Evolutionary conservation across 1,284 basidiomycete species (phyloP).

Genomic region (Ceratobasidium papillatum): DNA sequence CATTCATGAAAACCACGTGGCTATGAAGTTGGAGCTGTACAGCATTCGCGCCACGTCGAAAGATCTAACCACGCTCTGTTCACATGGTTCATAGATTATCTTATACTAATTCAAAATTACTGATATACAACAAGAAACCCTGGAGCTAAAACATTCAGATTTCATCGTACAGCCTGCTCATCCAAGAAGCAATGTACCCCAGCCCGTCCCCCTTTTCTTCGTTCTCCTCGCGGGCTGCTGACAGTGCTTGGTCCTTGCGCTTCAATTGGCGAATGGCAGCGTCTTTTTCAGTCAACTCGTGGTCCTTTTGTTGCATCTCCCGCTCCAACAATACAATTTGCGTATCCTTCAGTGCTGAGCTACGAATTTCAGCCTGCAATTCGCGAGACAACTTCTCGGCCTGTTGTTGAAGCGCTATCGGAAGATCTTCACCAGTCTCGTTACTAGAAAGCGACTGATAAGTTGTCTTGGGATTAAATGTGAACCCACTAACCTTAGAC

Average conservation of each 20-base stretch:
- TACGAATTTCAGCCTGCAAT: neutral
- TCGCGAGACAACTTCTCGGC: neutral
- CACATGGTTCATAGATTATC: no score
- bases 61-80: no score
- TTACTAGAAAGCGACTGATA: conserved; percentile 10
- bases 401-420: neutral
- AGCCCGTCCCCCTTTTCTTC: conserved; percentile 21
- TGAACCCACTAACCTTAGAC: neutral
- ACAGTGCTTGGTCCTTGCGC: neutral
- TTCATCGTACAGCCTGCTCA: neutral
- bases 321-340: neutral
- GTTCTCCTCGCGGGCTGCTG: neutral
- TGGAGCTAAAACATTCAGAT: neutral
- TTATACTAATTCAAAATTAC: no score
- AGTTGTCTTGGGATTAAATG: neutral
- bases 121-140: neutral
- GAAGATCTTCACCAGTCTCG: conserved; percentile 20
- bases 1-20: no score
- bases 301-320: neutral
- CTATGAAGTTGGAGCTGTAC: no score
- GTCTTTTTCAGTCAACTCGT: neutral
- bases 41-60: no score
- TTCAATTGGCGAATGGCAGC: neutral
- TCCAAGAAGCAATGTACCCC: conserved; percentile 17
- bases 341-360: neutral